phyloP scores from a whole-genome alignment of 352 stramenopile species.

The Thraustotheca clavata region DNA sequence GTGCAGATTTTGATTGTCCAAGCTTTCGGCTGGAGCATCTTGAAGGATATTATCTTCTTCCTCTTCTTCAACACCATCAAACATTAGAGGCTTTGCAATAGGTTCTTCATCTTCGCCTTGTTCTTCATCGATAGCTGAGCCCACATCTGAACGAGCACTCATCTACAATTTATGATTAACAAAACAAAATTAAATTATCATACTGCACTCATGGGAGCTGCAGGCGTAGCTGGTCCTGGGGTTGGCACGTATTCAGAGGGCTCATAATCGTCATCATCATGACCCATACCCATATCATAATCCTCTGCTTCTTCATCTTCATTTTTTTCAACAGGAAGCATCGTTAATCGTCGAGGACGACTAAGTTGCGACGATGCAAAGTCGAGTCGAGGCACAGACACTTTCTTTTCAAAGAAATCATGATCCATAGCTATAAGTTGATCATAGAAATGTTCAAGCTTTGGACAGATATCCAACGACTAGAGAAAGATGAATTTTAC shows the following conservation, averaged over 20 bases:
- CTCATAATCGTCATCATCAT: slow-evolving; percentile 27
- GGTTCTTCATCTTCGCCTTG: slow-evolving; percentile 22
- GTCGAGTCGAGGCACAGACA: slow-evolving; percentile 15
- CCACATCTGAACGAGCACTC: neutral
- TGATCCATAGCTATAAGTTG: slow-evolving; percentile 41
- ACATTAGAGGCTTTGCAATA: slow-evolving; percentile 14
- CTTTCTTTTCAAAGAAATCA: slow-evolving; percentile 44
- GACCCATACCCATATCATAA: neutral
- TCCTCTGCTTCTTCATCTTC: neutral
- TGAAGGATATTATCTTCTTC: slow-evolving; percentile 5
- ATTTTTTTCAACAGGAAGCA: neutral
- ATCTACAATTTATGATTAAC: no score
- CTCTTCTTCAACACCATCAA: slow-evolving; percentile 26
- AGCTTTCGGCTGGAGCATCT: slow-evolving; percentile 12
- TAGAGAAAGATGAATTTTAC: slow-evolving; percentile 6
- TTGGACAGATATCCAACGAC: slow-evolving; percentile 52
- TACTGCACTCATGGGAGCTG: neutral
- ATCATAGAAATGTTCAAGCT: slow-evolving; percentile 56
- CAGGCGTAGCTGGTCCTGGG: neutral
- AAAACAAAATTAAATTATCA: neutral
- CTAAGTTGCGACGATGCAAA: slow-evolving; percentile 4
- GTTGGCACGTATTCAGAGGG: neutral
- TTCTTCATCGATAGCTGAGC: neutral
- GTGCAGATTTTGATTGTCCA: slow-evolving; percentile 27
- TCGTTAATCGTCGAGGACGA: slow-evolving; percentile 5